These are phyloP conservation scores for Colletotrichum incanum DNA, from an alignment of 2,329 filamentous ascomycete genomes.

Conservation along the genomic window DNA sequence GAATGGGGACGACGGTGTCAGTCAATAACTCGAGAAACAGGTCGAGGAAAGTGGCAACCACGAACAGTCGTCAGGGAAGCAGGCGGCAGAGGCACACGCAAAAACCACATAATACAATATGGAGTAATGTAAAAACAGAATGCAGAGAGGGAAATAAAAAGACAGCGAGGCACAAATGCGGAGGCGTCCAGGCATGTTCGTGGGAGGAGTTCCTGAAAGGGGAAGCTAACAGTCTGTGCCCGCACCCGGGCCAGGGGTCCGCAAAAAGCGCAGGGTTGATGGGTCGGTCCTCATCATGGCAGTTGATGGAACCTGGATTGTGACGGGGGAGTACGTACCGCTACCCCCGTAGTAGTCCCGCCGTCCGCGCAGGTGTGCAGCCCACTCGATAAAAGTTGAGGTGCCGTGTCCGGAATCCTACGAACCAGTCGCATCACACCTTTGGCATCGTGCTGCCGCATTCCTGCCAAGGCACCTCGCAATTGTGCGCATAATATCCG, in stretches of 20 bases:
- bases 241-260: constrained; percentile 39
- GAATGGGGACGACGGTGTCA: not conserved
- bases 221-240: constrained; percentile 44
- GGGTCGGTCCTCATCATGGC: constrained; percentile 41
- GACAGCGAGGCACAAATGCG: constrained; percentile 38
- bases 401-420: constrained; percentile 40
- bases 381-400: constrained; percentile 27
- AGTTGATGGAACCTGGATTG: constrained; percentile 41
- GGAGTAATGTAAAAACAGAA: not conserved
- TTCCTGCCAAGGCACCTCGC: constrained; percentile 31
- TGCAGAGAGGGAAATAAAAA: constrained; percentile 13
- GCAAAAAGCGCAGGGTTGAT: constrained; percentile 35
- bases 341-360: constrained; percentile 20
- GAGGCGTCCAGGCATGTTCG: constrained; percentile 42
- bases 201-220: constrained; percentile 42
- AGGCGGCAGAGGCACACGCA: not conserved
- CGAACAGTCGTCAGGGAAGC: constrained; percentile 1
- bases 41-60: not conserved
- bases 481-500: constrained; percentile 17
- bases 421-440: constrained; percentile 41
- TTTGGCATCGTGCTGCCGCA: constrained; percentile 33
- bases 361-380: constrained; percentile 28
- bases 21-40: constrained; percentile 16
- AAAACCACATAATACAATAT: not conserved
- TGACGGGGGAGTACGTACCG: constrained; percentile 31